These are phyloP conservation scores for Maudiozyma humilis DNA, from an alignment of 1,139 yeast genomes.

Conservation along the genomic window DNA sequence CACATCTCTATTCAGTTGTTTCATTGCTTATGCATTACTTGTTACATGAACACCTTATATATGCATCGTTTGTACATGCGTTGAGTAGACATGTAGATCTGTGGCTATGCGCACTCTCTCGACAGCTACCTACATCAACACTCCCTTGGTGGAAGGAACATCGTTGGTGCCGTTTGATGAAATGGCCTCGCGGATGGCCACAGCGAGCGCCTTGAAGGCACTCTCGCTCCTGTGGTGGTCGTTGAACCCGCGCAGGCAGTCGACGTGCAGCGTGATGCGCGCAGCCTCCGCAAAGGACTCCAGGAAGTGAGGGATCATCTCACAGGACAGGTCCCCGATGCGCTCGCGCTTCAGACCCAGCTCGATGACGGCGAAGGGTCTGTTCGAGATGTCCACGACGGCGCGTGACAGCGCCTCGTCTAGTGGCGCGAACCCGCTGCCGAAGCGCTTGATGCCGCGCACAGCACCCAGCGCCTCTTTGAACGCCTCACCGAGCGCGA, in stretches of 20 bases:
- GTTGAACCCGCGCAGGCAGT: conserved; percentile 83
- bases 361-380: conserved; percentile 87
- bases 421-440: conserved; percentile 89
- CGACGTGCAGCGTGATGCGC: conserved; percentile 84
- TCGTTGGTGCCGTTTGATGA: conserved; percentile 79
- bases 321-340: conserved; percentile 85
- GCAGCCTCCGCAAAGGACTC: conserved; percentile 94
- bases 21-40: no score
- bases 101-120: no score
- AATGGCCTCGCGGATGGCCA: conserved; percentile 82
- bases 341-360: conserved; percentile 85
- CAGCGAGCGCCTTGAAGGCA: conserved; percentile 91
- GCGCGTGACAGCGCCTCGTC: conserved; percentile 94
- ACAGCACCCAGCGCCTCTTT: conserved; percentile 84
- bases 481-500: conserved; percentile 84
- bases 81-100: no score
- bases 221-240: conserved; percentile 95
- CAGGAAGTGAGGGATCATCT: conserved; percentile 93
- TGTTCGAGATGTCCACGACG: conserved; percentile 84
- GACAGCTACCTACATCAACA: conserved; percentile 45
- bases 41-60: no score
- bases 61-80: no score
- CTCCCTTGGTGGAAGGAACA: conserved; percentile 95
- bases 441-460: conserved; percentile 86
- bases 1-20: no score